phyloP scores from a whole-genome alignment of 768 basidiomycete species.

The Suillus weaverae region DNA sequence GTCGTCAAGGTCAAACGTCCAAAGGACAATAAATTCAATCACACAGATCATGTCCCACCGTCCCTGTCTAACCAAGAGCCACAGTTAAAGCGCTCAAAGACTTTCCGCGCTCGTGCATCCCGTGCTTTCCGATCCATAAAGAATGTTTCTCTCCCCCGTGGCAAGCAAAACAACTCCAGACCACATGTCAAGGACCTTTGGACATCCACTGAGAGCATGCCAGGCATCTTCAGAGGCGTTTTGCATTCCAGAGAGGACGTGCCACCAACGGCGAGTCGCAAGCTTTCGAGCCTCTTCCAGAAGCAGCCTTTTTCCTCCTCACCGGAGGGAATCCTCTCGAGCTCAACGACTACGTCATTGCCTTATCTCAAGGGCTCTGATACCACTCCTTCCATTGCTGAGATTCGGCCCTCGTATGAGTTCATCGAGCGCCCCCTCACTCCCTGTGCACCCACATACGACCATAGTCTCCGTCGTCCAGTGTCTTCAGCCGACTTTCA shows the following conservation, averaged over 20 bases:
- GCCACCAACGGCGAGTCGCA: conserved; percentile 31
- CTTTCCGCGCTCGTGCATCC: conserved; percentile 47
- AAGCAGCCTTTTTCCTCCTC: conserved; percentile 22
- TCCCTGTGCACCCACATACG: conserved; percentile 18
- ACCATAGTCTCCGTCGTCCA: conserved; percentile 13
- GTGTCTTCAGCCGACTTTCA: conserved; percentile 8
- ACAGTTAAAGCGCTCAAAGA: conserved; percentile 37
- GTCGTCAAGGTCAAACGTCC: conserved; percentile 56
- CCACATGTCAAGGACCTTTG: conserved; percentile 42
- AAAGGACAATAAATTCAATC: conserved; percentile 16
- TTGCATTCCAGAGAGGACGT: conserved; percentile 10
- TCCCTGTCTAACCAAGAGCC: conserved; percentile 20
- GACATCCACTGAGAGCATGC: conserved; percentile 29
- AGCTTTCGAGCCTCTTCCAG: conserved; percentile 24
- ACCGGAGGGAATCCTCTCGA: conserved; percentile 19
- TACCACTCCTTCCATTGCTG: conserved; percentile 24
- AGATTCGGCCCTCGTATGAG: conserved; percentile 10
- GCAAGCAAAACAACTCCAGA: conserved; percentile 32
- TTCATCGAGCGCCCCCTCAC: conserved; percentile 12
- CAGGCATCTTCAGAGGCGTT: conserved; percentile 27
- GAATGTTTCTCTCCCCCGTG: conserved; percentile 32
- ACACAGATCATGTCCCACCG: neutral
- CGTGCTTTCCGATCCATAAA: conserved; percentile 48
- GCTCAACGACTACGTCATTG: conserved; percentile 11
- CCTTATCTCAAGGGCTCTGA: conserved; percentile 21